phyloP scores from a whole-genome alignment of 1,139 yeast genomes.

The Pneumocystis oryctolagi region DNA sequence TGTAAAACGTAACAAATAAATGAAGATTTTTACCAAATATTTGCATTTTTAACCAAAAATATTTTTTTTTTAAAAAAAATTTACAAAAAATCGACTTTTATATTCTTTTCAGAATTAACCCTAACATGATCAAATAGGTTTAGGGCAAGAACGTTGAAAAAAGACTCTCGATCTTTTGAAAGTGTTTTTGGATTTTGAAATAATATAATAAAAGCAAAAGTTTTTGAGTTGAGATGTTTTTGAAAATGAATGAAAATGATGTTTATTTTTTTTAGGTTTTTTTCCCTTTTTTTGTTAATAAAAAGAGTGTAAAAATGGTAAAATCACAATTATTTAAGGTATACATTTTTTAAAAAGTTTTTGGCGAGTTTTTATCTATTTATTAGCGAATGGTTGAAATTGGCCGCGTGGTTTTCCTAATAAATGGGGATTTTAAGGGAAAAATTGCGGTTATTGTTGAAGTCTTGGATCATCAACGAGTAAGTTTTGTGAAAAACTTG shows the following conservation, averaged over 20 bases:
- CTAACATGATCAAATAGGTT: too few relatives aligned
- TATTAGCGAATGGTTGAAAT: constrained; percentile 91
- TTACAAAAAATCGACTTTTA: not conserved
- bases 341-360: not conserved
- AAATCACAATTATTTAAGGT: constrained; percentile 55
- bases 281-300: not conserved
- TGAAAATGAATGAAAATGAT: too few relatives aligned
- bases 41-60: not conserved
- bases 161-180: too few relatives aligned
- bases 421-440: constrained; percentile 53
- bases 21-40: constrained; percentile 36
- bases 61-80: not conserved
- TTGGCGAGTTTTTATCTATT: constrained; percentile 4
- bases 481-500: constrained; percentile 21
- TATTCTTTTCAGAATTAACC: not conserved
- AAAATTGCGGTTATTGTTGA: constrained; percentile 92
- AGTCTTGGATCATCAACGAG: constrained; percentile 98
- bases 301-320: not conserved
- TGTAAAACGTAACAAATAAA: too few relatives aligned
- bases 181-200: too few relatives aligned
- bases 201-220: too few relatives aligned
- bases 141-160: too few relatives aligned
- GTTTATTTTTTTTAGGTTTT: not conserved
- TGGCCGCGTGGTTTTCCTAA: constrained; percentile 94
- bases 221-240: too few relatives aligned